Percentiles rank a stretch among this genome's conserved stretches.
phyloP scores from a whole-genome alignment of 2,329 filamentous ascomycete species.

The Sphaerostilbella broomeana region DNA sequence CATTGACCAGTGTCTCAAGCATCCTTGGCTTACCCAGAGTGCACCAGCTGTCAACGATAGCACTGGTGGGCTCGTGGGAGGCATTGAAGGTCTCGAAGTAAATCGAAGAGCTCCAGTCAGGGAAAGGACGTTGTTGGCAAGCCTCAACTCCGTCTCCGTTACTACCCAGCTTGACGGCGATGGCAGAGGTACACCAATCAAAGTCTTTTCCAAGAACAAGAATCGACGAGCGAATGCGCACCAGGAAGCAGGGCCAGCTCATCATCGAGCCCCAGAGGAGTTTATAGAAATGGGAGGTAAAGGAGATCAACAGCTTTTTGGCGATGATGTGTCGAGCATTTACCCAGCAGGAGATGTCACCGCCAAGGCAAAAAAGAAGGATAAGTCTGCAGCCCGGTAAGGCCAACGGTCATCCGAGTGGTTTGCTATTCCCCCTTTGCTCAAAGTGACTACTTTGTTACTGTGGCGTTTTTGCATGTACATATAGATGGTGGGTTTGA shows the following conservation, averaged over 20 bases:
- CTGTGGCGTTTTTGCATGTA: constrained; percentile 9
- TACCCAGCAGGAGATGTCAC: constrained; percentile 35
- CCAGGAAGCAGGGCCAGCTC: constrained; percentile 61
- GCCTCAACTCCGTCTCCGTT: constrained; percentile 66
- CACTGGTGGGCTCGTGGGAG: constrained; percentile 87
- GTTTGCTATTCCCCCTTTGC: constrained; percentile 2
- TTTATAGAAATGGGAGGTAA: constrained; percentile 82
- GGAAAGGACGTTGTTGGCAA: constrained; percentile 78
- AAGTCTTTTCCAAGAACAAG: constrained; percentile 68
- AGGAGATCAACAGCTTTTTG: constrained; percentile 74
- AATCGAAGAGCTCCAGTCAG: constrained; percentile 70
- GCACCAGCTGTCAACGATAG: constrained; percentile 65
- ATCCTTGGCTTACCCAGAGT: constrained; percentile 76
- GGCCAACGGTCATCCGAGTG: not conserved
- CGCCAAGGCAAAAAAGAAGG: constrained; percentile 25
- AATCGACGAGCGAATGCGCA: constrained; percentile 29
- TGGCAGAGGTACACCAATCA: constrained; percentile 54
- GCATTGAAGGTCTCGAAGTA: constrained; percentile 75
- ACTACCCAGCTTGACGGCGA: constrained; percentile 48
- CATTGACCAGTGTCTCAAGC: constrained; percentile 82
- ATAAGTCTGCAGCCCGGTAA: constrained; percentile 20
- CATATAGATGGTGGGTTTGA: constrained; percentile 10
- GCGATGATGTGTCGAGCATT: constrained; percentile 50
- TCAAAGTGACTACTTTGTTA: constrained; percentile 6
- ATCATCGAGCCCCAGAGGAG: constrained; percentile 61